These are phyloP conservation scores for Conticribra guillardii DNA, from an alignment of 108 stramenopile species.

Conservation along the genomic window DNA sequence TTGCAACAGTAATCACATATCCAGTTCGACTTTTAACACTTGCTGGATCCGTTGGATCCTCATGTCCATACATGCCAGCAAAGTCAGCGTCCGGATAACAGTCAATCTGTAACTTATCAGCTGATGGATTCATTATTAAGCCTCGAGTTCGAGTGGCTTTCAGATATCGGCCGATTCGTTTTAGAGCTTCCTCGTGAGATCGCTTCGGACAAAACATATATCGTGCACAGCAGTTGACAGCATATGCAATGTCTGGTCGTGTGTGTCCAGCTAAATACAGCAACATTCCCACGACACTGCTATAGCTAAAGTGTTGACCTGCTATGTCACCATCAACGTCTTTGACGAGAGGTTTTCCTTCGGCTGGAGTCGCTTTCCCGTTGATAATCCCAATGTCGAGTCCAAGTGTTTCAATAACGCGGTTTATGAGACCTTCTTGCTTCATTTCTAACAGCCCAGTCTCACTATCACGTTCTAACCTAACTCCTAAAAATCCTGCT, in stretches of 20 bases:
- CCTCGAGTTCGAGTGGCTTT: slow-evolving; percentile 43
- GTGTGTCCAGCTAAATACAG: slow-evolving; percentile 31
- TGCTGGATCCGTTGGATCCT: too few species aligned
- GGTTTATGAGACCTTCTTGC: neutral
- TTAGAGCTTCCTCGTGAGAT: slow-evolving; percentile 43
- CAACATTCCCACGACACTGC: slow-evolving; percentile 43
- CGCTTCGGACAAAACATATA: slow-evolving; percentile 43
- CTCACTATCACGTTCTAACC: neutral
- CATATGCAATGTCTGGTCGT: slow-evolving; percentile 44
- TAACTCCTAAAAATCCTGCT: neutral
- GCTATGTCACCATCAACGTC: slow-evolving; percentile 19
- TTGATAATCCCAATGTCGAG: slow-evolving; percentile 9
- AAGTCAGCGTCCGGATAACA: slow-evolving; percentile 38
- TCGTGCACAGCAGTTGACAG: slow-evolving; percentile 42
- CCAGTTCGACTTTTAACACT: too few species aligned
- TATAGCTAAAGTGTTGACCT: slow-evolving; percentile 21
- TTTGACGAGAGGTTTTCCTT: slow-evolving; percentile 13
- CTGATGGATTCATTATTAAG: slow-evolving; percentile 17
- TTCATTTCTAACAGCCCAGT: neutral
- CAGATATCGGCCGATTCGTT: slow-evolving; percentile 53
- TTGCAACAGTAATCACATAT: neutral
- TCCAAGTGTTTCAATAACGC: neutral
- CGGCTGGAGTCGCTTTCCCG: neutral
- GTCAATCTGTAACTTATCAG: slow-evolving; percentile 12
- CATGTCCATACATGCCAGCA: slow-evolving; percentile 26